Evolutionary conservation across 2,329 filamentous ascomycete species (phyloP).

Genomic region (Clonostachys rosea): DNA sequence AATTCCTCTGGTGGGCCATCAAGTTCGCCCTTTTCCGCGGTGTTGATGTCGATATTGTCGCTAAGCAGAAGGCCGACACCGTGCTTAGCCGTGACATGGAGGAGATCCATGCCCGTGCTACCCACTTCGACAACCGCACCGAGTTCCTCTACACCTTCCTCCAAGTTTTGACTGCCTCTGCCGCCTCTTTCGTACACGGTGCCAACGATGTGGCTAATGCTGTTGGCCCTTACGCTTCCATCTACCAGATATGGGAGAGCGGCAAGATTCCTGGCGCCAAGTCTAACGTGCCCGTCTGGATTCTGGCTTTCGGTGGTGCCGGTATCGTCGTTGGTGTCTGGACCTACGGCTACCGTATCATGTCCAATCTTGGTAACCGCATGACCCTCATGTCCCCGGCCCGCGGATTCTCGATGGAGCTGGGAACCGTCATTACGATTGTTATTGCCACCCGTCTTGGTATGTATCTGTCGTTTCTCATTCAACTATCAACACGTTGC

Average conservation of each 20-base stretch:
- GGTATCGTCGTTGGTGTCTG: conserved; percentile 51
- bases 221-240: conserved; percentile 58
- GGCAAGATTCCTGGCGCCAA: conserved; percentile 36
- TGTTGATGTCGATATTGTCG: conserved; percentile 41
- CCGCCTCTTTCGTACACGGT: conserved; percentile 61
- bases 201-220: conserved; percentile 64
- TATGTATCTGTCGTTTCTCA: conserved; percentile 14
- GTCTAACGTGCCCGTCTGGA: conserved; percentile 52
- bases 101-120: conserved; percentile 48
- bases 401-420: conserved; percentile 56
- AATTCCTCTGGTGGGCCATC: conserved; percentile 31
- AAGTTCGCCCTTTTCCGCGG: conserved; percentile 38
- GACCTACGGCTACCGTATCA: conserved; percentile 61
- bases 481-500: not conserved
- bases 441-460: conserved; percentile 58
- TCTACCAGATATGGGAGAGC: conserved; percentile 55
- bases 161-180: conserved; percentile 55
- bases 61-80: conserved; percentile 37
- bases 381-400: conserved; percentile 59
- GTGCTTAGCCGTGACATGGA: conserved; percentile 38
- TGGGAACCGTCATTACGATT: conserved; percentile 57
- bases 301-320: conserved; percentile 48
- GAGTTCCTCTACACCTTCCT: conserved; percentile 59
- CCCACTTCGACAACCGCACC: conserved; percentile 51
- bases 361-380: conserved; percentile 57